phyloP scores from a whole-genome alignment of 306 rosid species.

The Mimosa bimucronata region DNA sequence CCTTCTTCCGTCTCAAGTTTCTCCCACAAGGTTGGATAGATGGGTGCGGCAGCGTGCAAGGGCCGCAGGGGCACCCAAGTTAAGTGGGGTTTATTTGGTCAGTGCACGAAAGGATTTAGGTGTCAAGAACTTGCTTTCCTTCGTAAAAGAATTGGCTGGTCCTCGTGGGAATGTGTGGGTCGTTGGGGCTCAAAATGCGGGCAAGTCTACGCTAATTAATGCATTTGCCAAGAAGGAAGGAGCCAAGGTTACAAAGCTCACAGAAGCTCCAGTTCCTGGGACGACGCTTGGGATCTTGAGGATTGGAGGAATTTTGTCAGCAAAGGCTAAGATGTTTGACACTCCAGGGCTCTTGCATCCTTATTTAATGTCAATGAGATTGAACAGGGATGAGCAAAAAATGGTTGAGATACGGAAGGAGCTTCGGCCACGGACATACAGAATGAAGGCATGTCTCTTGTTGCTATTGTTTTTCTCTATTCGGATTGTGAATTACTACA shows the following conservation, averaged over 20 bases:
- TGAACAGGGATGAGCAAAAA: constrained; percentile 86
- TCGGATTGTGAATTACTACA: neutral
- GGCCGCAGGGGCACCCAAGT: constrained; percentile 80
- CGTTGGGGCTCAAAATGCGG: constrained; percentile 94
- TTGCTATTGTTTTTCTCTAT: constrained; percentile 12
- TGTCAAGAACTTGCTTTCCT: constrained; percentile 74
- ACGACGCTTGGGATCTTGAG: constrained; percentile 90
- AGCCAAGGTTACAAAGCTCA: constrained; percentile 77
- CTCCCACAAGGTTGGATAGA: constrained; percentile 87
- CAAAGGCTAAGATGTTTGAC: constrained; percentile 89
- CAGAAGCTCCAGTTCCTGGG: constrained; percentile 95
- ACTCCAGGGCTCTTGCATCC: constrained; percentile 94
- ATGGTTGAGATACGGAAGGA: constrained; percentile 94
- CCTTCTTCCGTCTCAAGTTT: constrained; percentile 80
- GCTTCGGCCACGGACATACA: constrained; percentile 78
- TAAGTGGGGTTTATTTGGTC: constrained; percentile 79
- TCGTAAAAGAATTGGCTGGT: constrained; percentile 76
- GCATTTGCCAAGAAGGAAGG: constrained; percentile 79
- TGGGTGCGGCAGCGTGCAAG: constrained; percentile 88
- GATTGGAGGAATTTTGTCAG: constrained; percentile 87
- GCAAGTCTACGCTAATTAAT: constrained; percentile 92
- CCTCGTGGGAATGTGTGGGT: constrained; percentile 99
- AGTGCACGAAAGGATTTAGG: constrained; percentile 85
- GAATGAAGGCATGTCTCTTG: constrained; percentile 74
- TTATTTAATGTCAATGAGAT: constrained; percentile 76